Percentiles rank a stretch among this genome's conserved stretches.
Conservation (phyloP, 768 basidiomycete genomes). For the Tulasnella sp. region DNA sequence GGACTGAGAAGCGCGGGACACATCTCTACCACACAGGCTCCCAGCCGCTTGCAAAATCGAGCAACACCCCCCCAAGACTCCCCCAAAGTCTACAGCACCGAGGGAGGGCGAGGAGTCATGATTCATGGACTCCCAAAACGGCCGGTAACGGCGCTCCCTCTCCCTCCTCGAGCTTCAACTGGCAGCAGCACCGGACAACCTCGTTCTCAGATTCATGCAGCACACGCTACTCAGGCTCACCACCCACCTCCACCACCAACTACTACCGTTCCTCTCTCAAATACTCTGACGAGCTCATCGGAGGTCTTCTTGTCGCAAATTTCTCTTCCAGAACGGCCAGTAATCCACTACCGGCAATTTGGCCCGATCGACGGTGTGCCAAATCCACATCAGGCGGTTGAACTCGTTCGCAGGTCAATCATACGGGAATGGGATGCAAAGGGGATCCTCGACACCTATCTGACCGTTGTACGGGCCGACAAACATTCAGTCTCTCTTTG, state of each 20-base stretch:
- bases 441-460: conserved; percentile 21
- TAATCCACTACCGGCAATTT: conserved; percentile 22
- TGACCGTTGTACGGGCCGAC: conserved; percentile 20
- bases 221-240: conserved; percentile 15
- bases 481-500: conserved; percentile 23
- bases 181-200: not conserved
- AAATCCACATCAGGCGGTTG: conserved; percentile 19
- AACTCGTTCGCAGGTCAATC: conserved; percentile 21
- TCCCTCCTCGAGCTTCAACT: not conserved
- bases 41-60: conserved; percentile 3
- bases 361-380: conserved; percentile 22
- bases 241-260: conserved; percentile 8
- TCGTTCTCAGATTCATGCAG: conserved; percentile 20
- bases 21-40: conserved; percentile 9
- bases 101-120: conserved; percentile 17
- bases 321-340: conserved; percentile 11
- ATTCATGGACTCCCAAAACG: conserved; percentile 24
- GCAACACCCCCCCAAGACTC: conserved; percentile 11
- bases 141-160: conserved; percentile 7
- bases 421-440: conserved; percentile 19
- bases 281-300: conserved; percentile 5
- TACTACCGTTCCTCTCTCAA: not conserved
- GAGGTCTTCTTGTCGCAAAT: conserved; percentile 24
- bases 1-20: conserved; percentile 9
- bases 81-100: not conserved